phyloP scores from a whole-genome alignment of 345 rosid species.

The Dovyalis caffra region DNA sequence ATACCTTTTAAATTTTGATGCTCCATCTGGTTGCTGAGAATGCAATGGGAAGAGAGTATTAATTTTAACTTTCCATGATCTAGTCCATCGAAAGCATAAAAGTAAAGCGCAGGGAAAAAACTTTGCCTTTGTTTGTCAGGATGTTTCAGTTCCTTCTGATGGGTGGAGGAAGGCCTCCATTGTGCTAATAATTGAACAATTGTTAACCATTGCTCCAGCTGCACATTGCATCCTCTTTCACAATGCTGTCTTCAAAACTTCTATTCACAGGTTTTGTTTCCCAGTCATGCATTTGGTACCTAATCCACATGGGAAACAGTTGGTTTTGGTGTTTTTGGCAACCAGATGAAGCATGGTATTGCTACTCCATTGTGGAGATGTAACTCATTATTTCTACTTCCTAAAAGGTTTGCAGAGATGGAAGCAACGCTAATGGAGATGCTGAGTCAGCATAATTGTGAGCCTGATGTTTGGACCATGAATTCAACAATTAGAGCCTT shows the following conservation, averaged over 20 bases:
- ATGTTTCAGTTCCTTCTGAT: background rate
- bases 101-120: background rate
- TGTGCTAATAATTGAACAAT: background rate
- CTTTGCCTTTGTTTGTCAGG: background rate
- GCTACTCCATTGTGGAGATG: constrained; percentile 8
- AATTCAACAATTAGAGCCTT: constrained; percentile 88
- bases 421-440: constrained; percentile 72
- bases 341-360: constrained; percentile 24
- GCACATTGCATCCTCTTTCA: background rate
- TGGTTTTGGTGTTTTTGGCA: constrained; percentile 14
- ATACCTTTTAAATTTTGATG: constrained; percentile 8
- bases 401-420: constrained; percentile 83
- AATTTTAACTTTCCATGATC: background rate
- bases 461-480: constrained; percentile 96
- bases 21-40: constrained; percentile 20
- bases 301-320: background rate
- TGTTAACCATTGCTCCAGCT: background rate
- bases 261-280: background rate
- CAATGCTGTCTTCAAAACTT: background rate
- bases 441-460: constrained; percentile 62
- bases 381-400: constrained; percentile 29
- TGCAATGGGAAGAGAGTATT: background rate
- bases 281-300: background rate
- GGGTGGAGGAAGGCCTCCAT: background rate
- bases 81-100: background rate